Percentiles rank a stretch among this genome's conserved stretches.
phyloP scores from a whole-genome alignment of 2,329 filamentous ascomycete genomes.

The Alternaria sp. region DNA sequence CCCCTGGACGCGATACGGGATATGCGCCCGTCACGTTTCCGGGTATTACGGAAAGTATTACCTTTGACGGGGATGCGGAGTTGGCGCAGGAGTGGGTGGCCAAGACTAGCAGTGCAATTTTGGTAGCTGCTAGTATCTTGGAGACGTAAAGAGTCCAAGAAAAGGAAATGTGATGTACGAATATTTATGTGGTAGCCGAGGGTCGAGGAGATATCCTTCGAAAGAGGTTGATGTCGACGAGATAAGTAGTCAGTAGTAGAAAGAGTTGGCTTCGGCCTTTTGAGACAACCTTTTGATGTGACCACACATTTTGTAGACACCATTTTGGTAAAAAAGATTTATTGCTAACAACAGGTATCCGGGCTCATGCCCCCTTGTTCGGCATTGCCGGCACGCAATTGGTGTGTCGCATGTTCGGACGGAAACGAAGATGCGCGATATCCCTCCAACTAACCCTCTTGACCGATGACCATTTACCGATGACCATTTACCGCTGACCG shows the following conservation, averaged over 20 bases:
- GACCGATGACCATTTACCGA: too few species aligned
- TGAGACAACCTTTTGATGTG: too few species aligned
- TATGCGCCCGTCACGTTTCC: constrained; percentile 53
- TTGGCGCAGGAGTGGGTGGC: constrained; percentile 47
- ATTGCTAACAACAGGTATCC: too few species aligned
- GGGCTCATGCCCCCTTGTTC: too few species aligned
- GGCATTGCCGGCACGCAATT: too few species aligned
- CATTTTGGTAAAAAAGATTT: too few species aligned
- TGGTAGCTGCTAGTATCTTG: constrained; percentile 47
- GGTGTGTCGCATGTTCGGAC: too few species aligned
- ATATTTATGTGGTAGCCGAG: not conserved
- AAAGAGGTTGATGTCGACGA: not conserved
- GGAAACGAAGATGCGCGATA: too few species aligned
- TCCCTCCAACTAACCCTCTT: too few species aligned
- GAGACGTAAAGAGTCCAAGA: constrained; percentile 31
- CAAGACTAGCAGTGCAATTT: constrained; percentile 47
- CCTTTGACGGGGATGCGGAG: constrained; percentile 42
- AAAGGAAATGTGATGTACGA: not conserved
- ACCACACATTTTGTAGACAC: too few species aligned
- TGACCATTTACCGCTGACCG: too few species aligned
- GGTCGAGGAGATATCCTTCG: not conserved
- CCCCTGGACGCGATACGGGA: constrained; percentile 55
- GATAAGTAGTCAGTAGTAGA: not conserved
- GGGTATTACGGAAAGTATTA: constrained; percentile 51
- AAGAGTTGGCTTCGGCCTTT: too few species aligned